Base-by-base conservation (phyloP, 139 green algal genomes). In the Chlorella sp. region DNA sequence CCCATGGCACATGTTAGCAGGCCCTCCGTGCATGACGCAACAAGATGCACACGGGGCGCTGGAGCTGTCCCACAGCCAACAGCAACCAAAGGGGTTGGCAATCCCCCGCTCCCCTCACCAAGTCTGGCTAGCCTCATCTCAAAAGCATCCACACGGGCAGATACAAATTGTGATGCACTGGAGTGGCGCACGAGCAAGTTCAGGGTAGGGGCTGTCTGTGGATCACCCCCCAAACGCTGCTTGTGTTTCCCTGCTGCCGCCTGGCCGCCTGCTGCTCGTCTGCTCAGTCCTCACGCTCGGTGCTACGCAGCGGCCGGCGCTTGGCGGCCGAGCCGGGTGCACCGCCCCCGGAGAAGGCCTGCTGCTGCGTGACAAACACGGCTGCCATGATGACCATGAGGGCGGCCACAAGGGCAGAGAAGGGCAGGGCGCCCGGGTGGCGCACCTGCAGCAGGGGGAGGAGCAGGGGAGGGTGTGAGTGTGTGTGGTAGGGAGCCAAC, bases 371-470 rank as follows among this genome's bases (percentile, higher is more conserved):
- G 53, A 97, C 90, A 81, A 96, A 99, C 30, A 99, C 92, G 12
- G 95, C 91, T 0, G 89, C 95, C 94, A 99, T 96, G 64, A 26
- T 71, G 21, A 99, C 90, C 26, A 99, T 95, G 36, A 99, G 91
- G 40, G 91, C 96, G 11, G 93, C 94, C 83, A 99, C 88, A 82
- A 99, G 93, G 64, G 95, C 94, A 0, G 86, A 92, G 83, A 99
- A 97, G 2, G 96, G 94, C 83, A 98, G 64, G 24, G 94, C 97
- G 26, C 96, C 97, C 21, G 93, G 92, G 61, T 94, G 91, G 81
- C 96, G 92, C 7, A 97, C 93, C 93, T 98, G 96, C 21, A 83
- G 2, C 88, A 0, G 24, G 30, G 86, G 2, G 88, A 0, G 24
- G 30, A 24, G 16, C 24, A 42, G 28, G 28, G 42, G n/a, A n/a